Evolutionary conservation across 202 grass and related monocot species (phyloP).

Genomic region (Zizania palustris): DNA sequence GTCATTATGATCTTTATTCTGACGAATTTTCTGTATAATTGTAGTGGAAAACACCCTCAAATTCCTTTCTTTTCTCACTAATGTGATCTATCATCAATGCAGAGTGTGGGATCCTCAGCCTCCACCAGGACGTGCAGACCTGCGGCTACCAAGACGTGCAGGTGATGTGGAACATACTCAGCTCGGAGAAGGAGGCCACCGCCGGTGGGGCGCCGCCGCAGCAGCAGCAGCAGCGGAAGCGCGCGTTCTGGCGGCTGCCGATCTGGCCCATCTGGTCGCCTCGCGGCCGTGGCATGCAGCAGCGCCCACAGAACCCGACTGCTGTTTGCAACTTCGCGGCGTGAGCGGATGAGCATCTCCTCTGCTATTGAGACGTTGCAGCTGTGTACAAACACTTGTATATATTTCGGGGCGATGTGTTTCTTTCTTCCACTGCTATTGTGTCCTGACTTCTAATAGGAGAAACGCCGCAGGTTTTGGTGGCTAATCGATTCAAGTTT

Average conservation of each 20-base stretch:
- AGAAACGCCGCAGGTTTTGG: background rate
- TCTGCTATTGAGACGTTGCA: background rate
- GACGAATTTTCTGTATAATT: constrained; percentile 2
- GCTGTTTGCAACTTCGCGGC: background rate
- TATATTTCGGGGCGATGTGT: constrained; percentile 6
- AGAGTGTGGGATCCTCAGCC: constrained; percentile 76
- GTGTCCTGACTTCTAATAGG: background rate
- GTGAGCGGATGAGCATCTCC: background rate
- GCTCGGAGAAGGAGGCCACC: constrained; percentile 55
- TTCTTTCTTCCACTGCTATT: constrained; percentile 8
- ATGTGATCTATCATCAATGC: constrained; percentile 13
- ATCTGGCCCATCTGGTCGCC: constrained; percentile 52
- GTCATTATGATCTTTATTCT: constrained; percentile 32
- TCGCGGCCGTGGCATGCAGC: background rate
- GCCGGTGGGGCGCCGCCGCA: too few species aligned
- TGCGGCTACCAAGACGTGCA: constrained; percentile 96
- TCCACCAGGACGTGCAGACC: constrained; percentile 91
- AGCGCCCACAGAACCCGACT: background rate
- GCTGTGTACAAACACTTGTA: background rate
- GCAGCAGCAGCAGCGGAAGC: constrained; percentile 28
- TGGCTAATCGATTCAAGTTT: background rate
- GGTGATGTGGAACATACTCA: constrained; percentile 97
- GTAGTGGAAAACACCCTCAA: background rate
- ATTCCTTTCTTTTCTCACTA: background rate
- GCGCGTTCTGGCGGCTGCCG: constrained; percentile 58